A percentile compares a stretch with the other conserved stretches of the same genome.
phyloP scores from a whole-genome alignment of 2,329 filamentous ascomycete species.

The Cordyceps tenuipes region DNA sequence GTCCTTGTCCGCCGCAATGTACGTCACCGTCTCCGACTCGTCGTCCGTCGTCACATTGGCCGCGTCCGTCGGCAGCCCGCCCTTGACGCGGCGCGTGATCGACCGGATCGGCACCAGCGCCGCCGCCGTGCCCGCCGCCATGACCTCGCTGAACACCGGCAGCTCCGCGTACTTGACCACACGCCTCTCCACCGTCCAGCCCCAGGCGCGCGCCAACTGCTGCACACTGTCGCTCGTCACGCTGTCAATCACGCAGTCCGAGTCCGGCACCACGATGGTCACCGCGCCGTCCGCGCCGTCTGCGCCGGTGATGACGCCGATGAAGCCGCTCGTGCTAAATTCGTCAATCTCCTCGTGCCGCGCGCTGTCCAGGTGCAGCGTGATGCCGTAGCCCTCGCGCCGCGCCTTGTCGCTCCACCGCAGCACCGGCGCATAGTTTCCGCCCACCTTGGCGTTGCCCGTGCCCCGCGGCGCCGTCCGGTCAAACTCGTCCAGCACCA shows the following conservation, averaged over 20 bases:
- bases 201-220: slow-evolving; percentile 66
- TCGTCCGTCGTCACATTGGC: slow-evolving; percentile 32
- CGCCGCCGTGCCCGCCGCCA: slow-evolving; percentile 87
- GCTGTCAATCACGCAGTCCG: slow-evolving; percentile 76
- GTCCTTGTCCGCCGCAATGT: slow-evolving; percentile 46
- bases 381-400: slow-evolving; percentile 80
- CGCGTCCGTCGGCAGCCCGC: slow-evolving; percentile 15
- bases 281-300: slow-evolving; percentile 38
- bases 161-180: slow-evolving; percentile 56
- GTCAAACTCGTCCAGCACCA: slow-evolving; percentile 90
- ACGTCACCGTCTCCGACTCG: slow-evolving; percentile 44
- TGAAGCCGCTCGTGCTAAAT: slow-evolving; percentile 91
- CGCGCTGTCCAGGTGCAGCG: slow-evolving; percentile 82
- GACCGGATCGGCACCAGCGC: slow-evolving; percentile 86
- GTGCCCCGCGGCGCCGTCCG: slow-evolving; percentile 86
- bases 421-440: slow-evolving; percentile 91
- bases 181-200: slow-evolving; percentile 76
- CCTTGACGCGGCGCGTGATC: slow-evolving; percentile 58
- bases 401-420: slow-evolving; percentile 77
- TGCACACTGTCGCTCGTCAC: slow-evolving; percentile 76
- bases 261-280: slow-evolving; percentile 80
- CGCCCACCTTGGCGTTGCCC: slow-evolving; percentile 86
- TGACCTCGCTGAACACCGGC: slow-evolving; percentile 57
- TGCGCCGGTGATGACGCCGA: slow-evolving; percentile 61
- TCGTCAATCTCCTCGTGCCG: slow-evolving; percentile 83